Evolutionary conservation across 805 yeast species (phyloP), one percentile per base, ranked within the genome.

Genomic region (Candida suzukii): DNA sequence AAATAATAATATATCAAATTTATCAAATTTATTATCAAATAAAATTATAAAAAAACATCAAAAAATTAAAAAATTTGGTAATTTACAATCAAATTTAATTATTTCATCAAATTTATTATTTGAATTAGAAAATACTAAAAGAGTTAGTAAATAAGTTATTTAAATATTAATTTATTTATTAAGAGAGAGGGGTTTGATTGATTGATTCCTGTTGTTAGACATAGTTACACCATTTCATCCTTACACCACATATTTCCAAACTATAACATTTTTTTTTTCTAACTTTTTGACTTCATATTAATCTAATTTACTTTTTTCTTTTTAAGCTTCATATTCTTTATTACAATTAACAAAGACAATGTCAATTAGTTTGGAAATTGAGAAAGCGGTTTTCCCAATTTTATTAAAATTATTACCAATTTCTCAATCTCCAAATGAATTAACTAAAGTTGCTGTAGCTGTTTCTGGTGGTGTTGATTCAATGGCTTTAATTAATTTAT

Each of bases 401-500:
- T 49, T 58, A 24, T 47, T 61, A 8, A 59, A 58, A 43, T 14
- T 28, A 4, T 56, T 36, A 3, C 25, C 25, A 8, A n/a, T 20
- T 4, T 3, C 27, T 3, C 12, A 36, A 3, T 19, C 11, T 11
- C 19, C 24, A 3, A 26, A 36, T 10, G 27, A 36, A 14, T 3
- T 36, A 3, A 4, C 11, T 6, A 35, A 35, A 18, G 42, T 76
- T 0, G 75, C 68, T 5, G 57, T 85, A 16, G 88, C 88, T 0
- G 70, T 85, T 1, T 79, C 88, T 14, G 95, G 95, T 1, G 95
- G 95, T 1, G 88, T 81, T 0, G 95, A 85, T 54, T 84, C 93
- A 1, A 78, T 84, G 78, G 79, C 84, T 13, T 56, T 85, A 35
- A 67, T 83, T 0, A 70, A 71, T 47, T 61, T 83, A 17, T 56